Evolutionary conservation across 495 filamentous ascomycete species (phyloP), one percentile per base, ranked within the genome.

Genomic region (Trichoderma gamsii): DNA sequence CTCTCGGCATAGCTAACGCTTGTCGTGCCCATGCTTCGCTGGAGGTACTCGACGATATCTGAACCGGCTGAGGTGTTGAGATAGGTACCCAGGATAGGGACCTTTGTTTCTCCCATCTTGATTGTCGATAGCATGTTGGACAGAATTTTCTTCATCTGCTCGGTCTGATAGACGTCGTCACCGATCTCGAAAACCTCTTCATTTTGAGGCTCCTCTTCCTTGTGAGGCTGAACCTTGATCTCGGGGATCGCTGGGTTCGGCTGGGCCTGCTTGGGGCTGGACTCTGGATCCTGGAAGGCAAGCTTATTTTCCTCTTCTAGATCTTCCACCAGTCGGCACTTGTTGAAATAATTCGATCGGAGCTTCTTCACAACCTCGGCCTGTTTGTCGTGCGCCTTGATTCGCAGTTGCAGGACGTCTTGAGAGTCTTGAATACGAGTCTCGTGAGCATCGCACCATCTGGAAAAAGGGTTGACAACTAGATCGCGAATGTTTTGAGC

Each of bases 261-360:
- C 72, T 79, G 70, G 71, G 77, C 76, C 71, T 78, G 72, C 68
- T 84, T 81, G 16, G 84, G 82, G 73, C 82, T 84, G 35, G 63
- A 41, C 68, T 82, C 79, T 2, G 93, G 92, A 69, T 91, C 92
- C 74, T 97, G 92, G 76, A 98, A 97, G 41, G 92, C 93, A 15
- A 99, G 86, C 78, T 98, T 97, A 75, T 97, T 97, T 83, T 99
- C 95, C 78, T 99, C 95, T 73, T 98, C 96, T 66, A 97, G 78
- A 74, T 99, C 95, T 77, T 99, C 95, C 8, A 97, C 88, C 56
- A 96, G 85, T 61, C 95, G 90, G 73, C 95, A 99, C 79, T 97
- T 98, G 81, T 97, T 98, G 85, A 97, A 99, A 78, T 99, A 99
- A 70, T 89, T 87, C 73, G 93, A 97, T 56, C 96, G 87, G 69